Evolutionary conservation across 257 asterid species (phyloP).

Genomic region (Primulina eburnea): DNA sequence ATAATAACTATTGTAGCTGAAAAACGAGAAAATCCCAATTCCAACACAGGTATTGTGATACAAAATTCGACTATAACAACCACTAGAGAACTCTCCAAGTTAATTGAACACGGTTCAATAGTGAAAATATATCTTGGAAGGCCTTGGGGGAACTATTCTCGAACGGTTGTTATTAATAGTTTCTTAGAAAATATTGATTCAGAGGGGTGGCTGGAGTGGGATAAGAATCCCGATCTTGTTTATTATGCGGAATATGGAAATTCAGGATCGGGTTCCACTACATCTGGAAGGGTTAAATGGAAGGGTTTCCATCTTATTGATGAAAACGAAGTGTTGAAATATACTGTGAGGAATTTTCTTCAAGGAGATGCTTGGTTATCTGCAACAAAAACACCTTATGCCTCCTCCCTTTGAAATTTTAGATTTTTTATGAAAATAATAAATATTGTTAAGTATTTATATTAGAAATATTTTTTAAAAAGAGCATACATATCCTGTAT

Average conservation of each 20-base stretch:
- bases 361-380: slow-evolving; percentile 11
- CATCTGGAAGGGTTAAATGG: slow-evolving; percentile 17
- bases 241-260: slow-evolving; percentile 12
- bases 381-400: slow-evolving; percentile 8
- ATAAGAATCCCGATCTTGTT: not conserved
- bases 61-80: not conserved
- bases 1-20: slow-evolving; percentile 7
- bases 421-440: too few relatives aligned
- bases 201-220: slow-evolving; percentile 12
- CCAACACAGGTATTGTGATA: slow-evolving; percentile 9
- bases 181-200: not conserved
- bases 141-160: slow-evolving; percentile 13
- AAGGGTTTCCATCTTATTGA: slow-evolving; percentile 1
- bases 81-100: not conserved
- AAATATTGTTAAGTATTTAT: too few relatives aligned
- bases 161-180: not conserved
- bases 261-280: not conserved
- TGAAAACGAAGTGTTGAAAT: not conserved
- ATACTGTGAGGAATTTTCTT: not conserved
- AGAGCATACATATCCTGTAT: too few relatives aligned
- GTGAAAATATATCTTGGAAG: slow-evolving; percentile 16
- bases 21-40: not conserved
- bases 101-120: not conserved
- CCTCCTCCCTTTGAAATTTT: not conserved
- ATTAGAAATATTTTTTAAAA: too few relatives aligned